Percentiles rank a stretch among this genome's conserved stretches.
Conservation (phyloP, 169 alveolate genomes). For the Babesia bovis region DNA sequence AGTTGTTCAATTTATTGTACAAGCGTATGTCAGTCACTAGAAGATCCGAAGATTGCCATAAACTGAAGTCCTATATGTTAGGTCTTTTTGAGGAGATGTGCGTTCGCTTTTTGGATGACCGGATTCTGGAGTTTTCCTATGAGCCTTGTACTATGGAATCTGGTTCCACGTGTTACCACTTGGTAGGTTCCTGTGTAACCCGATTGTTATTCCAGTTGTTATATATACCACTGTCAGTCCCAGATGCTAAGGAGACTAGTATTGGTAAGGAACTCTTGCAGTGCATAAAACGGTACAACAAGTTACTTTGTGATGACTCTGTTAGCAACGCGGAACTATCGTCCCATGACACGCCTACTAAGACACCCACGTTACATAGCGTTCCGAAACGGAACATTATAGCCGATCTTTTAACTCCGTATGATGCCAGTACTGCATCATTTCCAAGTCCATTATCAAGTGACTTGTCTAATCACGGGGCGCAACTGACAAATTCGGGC, state of each 20-base stretch:
- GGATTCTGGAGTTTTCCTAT: neutral
- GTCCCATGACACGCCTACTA: conserved; percentile 3
- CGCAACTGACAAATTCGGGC: neutral
- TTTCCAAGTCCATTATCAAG: neutral
- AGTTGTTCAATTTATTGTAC: conserved; percentile 9
- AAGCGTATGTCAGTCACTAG: neutral
- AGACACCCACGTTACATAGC: neutral
- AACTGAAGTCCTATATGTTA: neutral
- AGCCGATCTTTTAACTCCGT: conserved; percentile 14
- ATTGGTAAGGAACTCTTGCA: conserved; percentile 9
- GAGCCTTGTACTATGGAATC: neutral
- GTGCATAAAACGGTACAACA: conserved; percentile 17
- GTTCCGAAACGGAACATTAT: neutral
- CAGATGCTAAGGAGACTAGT: neutral
- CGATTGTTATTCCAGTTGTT: neutral
- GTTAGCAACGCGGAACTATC: neutral
- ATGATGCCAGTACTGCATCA: neutral
- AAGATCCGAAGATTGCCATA: neutral
- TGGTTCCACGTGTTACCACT: conserved; percentile 2
- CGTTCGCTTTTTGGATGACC: conserved; percentile 28
- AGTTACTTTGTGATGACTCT: neutral
- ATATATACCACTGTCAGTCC: neutral
- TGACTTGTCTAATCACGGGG: neutral
- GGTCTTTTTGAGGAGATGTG: conserved; percentile 28
- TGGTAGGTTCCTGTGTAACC: conserved; percentile 4